These are phyloP conservation scores for Phoenix roebelenii DNA, from an alignment of 176 grass and related monocot species.

Conservation along the genomic window DNA sequence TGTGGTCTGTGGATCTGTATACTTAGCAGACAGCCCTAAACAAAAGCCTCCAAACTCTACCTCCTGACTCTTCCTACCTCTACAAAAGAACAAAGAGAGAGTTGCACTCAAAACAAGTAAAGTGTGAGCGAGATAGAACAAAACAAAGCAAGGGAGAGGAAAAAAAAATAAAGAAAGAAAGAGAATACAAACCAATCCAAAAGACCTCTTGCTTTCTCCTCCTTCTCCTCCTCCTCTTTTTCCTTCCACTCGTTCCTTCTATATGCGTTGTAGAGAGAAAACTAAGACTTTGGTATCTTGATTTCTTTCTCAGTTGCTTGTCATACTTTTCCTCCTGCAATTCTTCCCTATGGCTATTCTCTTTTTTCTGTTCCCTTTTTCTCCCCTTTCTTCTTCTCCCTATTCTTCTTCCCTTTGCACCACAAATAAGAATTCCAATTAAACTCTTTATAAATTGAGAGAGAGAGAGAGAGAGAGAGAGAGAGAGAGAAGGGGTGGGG, in stretches of 20 bases:
- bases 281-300: not conserved
- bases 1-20: too few species aligned
- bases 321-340: conserved; percentile 5
- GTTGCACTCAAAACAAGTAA: conserved; percentile 28
- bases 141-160: conserved; percentile 18
- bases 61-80: not conserved
- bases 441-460: not conserved
- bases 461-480: not conserved
- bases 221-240: conserved; percentile 1
- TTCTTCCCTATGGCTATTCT: not conserved
- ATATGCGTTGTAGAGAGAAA: not conserved
- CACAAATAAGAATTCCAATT: conserved; percentile 10
- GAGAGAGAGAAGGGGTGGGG: not conserved
- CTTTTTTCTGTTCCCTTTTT: conserved; percentile 3
- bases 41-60: conserved; percentile 1
- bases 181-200: conserved; percentile 25
- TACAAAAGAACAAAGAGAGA: conserved; percentile 40
- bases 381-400: not conserved
- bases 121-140: conserved; percentile 21
- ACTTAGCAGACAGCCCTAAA: not conserved
- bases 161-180: conserved; percentile 19
- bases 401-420: conserved; percentile 7
- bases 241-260: not conserved
- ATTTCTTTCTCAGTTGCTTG: conserved; percentile 10
- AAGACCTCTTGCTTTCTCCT: conserved; percentile 3